phyloP scores from a whole-genome alignment of 495 filamentous ascomycete species.

The Neurospora sp. region DNA sequence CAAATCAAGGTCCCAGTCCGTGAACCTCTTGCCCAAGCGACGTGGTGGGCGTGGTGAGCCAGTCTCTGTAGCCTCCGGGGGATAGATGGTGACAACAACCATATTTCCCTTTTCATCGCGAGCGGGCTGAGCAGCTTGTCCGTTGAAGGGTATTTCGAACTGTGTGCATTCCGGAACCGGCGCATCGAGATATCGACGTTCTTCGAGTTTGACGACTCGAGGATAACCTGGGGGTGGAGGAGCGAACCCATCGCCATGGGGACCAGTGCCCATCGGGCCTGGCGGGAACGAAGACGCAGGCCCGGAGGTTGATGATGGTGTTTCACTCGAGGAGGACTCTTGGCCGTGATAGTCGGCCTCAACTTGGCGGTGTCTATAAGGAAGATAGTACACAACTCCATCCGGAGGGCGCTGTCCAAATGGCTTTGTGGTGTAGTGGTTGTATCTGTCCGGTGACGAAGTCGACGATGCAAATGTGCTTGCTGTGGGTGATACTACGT shows the following conservation, averaged over 20 bases:
- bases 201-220: constrained; percentile 67
- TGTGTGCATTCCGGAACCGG: constrained; percentile 48
- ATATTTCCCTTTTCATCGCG: constrained; percentile 28
- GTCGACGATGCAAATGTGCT: neutral
- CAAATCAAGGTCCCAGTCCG: neutral
- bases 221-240: constrained; percentile 43
- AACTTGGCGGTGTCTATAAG: neutral
- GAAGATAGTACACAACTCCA: neutral
- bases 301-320: constrained; percentile 1
- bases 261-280: constrained; percentile 9
- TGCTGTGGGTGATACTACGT: neutral
- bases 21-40: neutral
- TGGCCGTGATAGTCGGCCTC: constrained; percentile 1
- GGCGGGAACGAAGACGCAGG: constrained; percentile 5
- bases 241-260: constrained; percentile 5
- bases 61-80: constrained; percentile 43
- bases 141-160: constrained; percentile 47
- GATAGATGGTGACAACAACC: constrained; percentile 30
- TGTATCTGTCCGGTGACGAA: neutral
- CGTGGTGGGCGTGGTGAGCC: neutral
- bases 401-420: neutral
- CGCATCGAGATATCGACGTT: constrained; percentile 48
- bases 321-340: neutral
- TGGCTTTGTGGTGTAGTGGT: neutral
- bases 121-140: constrained; percentile 28